These are phyloP conservation scores for Dictyostelium brefeldianum DNA, from an alignment of 78 protist species.

Conservation along the genomic window DNA sequence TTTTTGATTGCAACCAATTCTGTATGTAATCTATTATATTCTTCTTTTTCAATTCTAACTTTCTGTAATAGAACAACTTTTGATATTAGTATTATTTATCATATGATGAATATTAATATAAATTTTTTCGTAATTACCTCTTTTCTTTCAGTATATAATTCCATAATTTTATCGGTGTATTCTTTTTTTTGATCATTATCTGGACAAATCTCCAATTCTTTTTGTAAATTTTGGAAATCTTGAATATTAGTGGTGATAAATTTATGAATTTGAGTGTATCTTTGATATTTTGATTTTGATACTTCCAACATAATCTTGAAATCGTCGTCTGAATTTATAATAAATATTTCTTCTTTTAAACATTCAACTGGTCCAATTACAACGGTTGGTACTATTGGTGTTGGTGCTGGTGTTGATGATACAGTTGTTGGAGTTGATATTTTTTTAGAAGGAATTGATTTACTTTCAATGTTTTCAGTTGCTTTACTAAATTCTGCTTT, in stretches of 20 bases:
- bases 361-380: background rate
- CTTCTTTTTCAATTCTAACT: conserved; percentile 27
- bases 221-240: conserved; percentile 20
- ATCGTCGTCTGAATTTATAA: conserved; percentile 14
- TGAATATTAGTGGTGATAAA: conserved; percentile 6
- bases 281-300: conserved; percentile 17
- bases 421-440: background rate
- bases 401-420: background rate
- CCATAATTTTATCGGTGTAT: conserved; percentile 1
- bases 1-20: conserved; percentile 36
- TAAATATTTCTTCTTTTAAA: conserved; percentile 2
- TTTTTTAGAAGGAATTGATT: background rate
- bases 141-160: conserved; percentile 22
- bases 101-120: background rate
- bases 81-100: background rate
- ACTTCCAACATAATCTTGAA: background rate
- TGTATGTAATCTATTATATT: conserved; percentile 32
- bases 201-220: background rate
- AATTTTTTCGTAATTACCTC: background rate
- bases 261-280: conserved; percentile 41
- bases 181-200: background rate
- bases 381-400: background rate
- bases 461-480: background rate
- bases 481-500: background rate
- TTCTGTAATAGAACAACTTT: background rate